phyloP scores from a whole-genome alignment of 192 early-diverging fungal species.

The Coemansia sp. region DNA sequence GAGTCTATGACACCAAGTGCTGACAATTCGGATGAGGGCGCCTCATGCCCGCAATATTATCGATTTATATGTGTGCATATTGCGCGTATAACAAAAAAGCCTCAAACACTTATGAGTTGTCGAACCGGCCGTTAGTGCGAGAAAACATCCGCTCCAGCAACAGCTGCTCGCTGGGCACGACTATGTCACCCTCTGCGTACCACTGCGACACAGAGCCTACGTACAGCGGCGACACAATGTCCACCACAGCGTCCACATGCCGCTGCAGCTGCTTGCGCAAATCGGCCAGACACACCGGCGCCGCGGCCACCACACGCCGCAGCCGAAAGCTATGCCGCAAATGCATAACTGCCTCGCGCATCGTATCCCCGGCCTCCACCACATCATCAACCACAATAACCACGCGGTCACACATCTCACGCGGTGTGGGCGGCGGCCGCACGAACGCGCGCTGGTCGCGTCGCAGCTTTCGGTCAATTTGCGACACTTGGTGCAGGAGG shows the following conservation, averaged over 20 bases:
- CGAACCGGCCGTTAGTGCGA: constrained; percentile 1
- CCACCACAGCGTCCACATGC: constrained; percentile 38
- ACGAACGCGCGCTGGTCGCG: constrained; percentile 34
- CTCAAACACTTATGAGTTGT: not conserved
- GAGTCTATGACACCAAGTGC: not conserved
- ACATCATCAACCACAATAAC: constrained; percentile 53
- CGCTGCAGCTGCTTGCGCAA: constrained; percentile 41
- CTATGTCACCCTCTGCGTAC: constrained; percentile 27
- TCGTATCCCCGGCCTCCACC: constrained; percentile 52
- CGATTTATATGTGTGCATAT: not conserved
- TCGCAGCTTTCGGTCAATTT: constrained; percentile 15
- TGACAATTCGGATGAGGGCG: constrained; percentile 5
- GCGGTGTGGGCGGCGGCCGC: not conserved
- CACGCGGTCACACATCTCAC: constrained; percentile 23
- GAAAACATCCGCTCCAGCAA: constrained; percentile 31
- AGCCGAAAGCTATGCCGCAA: constrained; percentile 36
- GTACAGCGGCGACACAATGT: constrained; percentile 47
- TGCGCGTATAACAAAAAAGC: not conserved
- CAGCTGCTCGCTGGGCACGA: constrained; percentile 26
- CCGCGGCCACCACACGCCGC: constrained; percentile 39
- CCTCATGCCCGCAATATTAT: not conserved
- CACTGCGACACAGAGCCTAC: constrained; percentile 40
- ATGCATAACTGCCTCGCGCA: constrained; percentile 53
- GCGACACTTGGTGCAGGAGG: constrained; percentile 17
- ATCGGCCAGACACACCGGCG: constrained; percentile 54